Evolutionary conservation across 2,329 filamentous ascomycete genomes (phyloP), one percentile per base, ranked within the genome.

Genomic region (Colletotrichum horii): DNA sequence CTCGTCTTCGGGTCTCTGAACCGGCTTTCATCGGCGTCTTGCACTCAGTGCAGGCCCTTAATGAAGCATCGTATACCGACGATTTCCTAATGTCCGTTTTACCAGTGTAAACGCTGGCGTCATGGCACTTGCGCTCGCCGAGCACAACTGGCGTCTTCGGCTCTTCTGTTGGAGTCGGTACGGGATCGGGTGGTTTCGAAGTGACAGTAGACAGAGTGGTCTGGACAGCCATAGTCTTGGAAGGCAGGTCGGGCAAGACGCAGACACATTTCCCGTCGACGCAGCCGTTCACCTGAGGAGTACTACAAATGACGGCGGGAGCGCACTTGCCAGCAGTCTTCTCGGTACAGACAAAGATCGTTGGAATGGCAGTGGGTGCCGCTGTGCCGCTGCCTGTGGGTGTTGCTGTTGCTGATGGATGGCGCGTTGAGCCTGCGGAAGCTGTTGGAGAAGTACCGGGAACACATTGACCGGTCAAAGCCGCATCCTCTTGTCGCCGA

Each of bases 121-220:
- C 4, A 0, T 28, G 22, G 55, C 55, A 58, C 22, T 26, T 28
- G 1, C 55, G 55, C 24, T 58, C 22, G 22, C 55, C 55, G 0
- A 26, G 0, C 0, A 1, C 24, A 16, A 58, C 26, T 0, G 55
- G 55, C 16, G 24, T 58, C 55, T 58, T 19, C 26, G 15, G 43
- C 43, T 0, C 7, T 14, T 26, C 24, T 24, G 24, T 1, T 0
- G 9, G 8, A 9, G 55, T 28, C 0, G 55, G 55, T 1, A 3
- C 26, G 22, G 55, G 55, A 58, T 58, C 55, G 55, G 55, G 55
- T 2, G 22, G 0, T 0, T 28, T 58, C 7, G 55, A 16, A 0
- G 5, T 28, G 55, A 26, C 55, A 6, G 22, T 58, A 28, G 55
- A 58, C 0, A 58, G 24, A 19, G 55, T 58, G 22, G 55, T 58